Base-by-base conservation (phyloP, 1,139 yeast genomes). In the Lodderomyces beijingensis region DNA sequence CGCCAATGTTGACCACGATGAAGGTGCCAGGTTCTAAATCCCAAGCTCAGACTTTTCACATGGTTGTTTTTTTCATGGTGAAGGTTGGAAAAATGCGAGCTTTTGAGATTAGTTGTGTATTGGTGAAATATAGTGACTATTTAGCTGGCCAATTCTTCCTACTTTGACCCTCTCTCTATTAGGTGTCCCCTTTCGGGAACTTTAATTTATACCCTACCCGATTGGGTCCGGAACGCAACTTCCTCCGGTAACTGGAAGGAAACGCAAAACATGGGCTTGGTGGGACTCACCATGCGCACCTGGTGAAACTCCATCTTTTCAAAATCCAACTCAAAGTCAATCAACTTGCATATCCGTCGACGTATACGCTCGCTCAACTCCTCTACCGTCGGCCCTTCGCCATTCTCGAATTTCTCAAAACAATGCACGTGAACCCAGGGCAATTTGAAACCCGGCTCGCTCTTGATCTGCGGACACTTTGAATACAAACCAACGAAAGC, bases 191-290 rank as follows among this genome's bases (percentile, higher is more conserved):
- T n/a, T n/a, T n/a, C n/a, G n/a, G n/a, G n/a, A n/a, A n/a, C n/a
- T n/a, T n/a, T n/a, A n/a, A n/a, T n/a, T n/a, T n/a, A n/a, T n/a
- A n/a, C n/a, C n/a, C n/a, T n/a, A n/a, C n/a, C 8, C 22, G 15
- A 13, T 15, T 17, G 12, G 25, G 45, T 47, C 41, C 47, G 57
- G 42, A 78, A 81, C 2, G 96, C 96, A 21, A 89, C 87, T 39
- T 74, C 81, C 39, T 67, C 68, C 0, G 98, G 98, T 27, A 91
- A 66, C 46, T 59, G 58, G 58, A 89, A 88, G 7, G 89, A 67
- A 4, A 86, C 85, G 55, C 97, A 88, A 53, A 77, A 89, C 98
- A 91, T 91, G 21, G 91, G 91, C 54, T 91, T 93, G 2, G 96
- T 87, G 2, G 98, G 98, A 0, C 98, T 91, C 10, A 93, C 98